A percentile compares a stretch with the other conserved stretches of the same genome.
These are phyloP conservation scores for Fusarium nisikadoi DNA, from an alignment of 2,329 filamentous ascomycete genomes.

Conservation along the genomic window DNA sequence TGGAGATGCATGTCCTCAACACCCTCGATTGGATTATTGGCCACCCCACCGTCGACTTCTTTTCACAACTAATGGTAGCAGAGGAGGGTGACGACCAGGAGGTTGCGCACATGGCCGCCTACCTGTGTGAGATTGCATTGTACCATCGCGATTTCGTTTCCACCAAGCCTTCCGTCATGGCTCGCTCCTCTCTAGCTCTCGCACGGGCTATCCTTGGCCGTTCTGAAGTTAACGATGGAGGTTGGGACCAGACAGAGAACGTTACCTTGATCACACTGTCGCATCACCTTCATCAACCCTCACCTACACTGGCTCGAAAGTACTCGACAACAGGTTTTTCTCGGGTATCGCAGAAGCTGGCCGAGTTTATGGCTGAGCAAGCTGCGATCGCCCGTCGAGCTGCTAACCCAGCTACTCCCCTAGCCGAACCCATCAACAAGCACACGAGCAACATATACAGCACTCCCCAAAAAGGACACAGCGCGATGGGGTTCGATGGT, in stretches of 20 bases:
- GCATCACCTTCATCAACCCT: conserved; percentile 69
- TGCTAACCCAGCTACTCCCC: conserved; percentile 68
- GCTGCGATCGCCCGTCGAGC: conserved; percentile 63
- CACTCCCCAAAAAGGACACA: conserved; percentile 82
- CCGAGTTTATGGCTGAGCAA: conserved; percentile 69
- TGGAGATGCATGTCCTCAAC: conserved; percentile 99
- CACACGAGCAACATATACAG: conserved; percentile 70
- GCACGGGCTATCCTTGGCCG: conserved; percentile 87
- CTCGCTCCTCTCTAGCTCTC: conserved; percentile 85
- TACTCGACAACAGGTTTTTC: conserved; percentile 66
- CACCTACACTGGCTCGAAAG: conserved; percentile 67
- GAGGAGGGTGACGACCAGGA: conserved; percentile 84
- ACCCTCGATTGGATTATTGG: conserved; percentile 97
- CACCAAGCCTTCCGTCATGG: conserved; percentile 89
- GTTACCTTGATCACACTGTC: conserved; percentile 70
- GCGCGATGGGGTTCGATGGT: conserved; percentile 73
- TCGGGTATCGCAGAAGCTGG: conserved; percentile 64
- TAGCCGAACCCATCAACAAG: conserved; percentile 63
- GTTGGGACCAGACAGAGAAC: conserved; percentile 80
- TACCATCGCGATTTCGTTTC: conserved; percentile 98
- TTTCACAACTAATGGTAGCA: conserved; percentile 85
- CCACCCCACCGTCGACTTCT: conserved; percentile 94
- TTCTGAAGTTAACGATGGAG: conserved; percentile 77
- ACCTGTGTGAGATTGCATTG: conserved; percentile 93
- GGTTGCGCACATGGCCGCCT: conserved; percentile 93